These are phyloP conservation scores for Sporothrix protearum DNA, from an alignment of 2,329 filamentous ascomycete genomes.

Conservation along the genomic window DNA sequence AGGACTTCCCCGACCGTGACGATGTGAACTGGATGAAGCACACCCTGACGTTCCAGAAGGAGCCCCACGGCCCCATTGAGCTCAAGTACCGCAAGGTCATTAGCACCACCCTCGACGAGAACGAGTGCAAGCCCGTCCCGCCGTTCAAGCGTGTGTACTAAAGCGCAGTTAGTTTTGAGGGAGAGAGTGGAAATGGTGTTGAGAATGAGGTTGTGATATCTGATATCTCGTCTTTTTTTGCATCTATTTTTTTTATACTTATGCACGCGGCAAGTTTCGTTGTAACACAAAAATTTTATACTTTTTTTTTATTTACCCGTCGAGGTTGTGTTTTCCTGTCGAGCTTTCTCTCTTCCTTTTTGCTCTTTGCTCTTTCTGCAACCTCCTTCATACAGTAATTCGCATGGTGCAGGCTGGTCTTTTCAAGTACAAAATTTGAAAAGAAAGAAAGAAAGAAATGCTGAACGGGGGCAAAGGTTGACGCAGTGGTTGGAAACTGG, in stretches of 20 bases:
- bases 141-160: constrained; percentile 95
- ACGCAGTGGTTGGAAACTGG: neutral
- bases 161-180: constrained; percentile 36
- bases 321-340: neutral
- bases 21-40: constrained; percentile 99
- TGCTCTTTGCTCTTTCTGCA: neutral
- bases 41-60: constrained; percentile 92
- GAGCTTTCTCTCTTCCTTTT: neutral
- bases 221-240: neutral
- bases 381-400: constrained; percentile 10
- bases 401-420: neutral
- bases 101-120: constrained; percentile 81
- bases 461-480: neutral
- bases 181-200: too few species aligned
- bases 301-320: neutral
- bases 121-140: constrained; percentile 91
- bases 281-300: constrained; percentile 19
- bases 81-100: constrained; percentile 83
- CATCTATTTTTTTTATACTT: neutral
- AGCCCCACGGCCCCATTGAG: constrained; percentile 81
- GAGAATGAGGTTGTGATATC: neutral
- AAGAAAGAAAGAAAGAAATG: neutral
- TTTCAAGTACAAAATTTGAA: neutral
- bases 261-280: neutral
- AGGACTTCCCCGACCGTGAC: constrained; percentile 94